Evolutionary conservation across 164 flowering plant species (phyloP).

Genomic region (Brasenia schreberi): DNA sequence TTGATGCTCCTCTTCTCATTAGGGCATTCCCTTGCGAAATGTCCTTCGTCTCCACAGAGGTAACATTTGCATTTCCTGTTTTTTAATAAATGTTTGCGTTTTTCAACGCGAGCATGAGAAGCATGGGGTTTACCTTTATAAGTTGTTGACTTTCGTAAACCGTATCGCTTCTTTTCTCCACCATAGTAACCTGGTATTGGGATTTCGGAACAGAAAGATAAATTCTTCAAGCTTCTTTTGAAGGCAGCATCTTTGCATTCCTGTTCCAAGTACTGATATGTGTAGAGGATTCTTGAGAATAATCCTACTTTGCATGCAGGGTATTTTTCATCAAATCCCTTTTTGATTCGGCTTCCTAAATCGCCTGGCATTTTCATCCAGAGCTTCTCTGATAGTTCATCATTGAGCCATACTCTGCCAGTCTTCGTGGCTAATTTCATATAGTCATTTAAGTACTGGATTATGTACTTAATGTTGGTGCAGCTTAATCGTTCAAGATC

Average conservation of each 20-base stretch:
- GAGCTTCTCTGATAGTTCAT: constrained; percentile 4
- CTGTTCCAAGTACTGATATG: neutral
- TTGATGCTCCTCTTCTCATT: neutral
- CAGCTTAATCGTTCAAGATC: constrained; percentile 3
- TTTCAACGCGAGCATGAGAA: no score
- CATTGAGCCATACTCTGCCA: neutral
- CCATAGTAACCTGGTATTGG: constrained; percentile 4
- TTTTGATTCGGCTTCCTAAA: neutral
- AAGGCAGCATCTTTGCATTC: constrained; percentile 3
- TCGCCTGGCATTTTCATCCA: constrained; percentile 1
- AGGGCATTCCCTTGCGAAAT: no score
- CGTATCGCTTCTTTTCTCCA: neutral
- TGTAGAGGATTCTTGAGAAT: neutral
- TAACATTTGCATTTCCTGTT: constrained; percentile 6
- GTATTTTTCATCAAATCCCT: neutral
- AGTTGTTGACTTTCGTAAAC: neutral
- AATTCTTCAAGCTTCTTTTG: constrained; percentile 1
- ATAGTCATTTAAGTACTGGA: constrained; percentile 2
- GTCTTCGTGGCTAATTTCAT: neutral
- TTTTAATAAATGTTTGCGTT: no score
- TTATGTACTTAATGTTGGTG: constrained; percentile 1
- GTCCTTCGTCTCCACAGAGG: constrained; percentile 3
- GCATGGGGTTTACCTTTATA: constrained; percentile 8
- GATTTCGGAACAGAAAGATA: constrained; percentile 2
- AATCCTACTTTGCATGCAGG: neutral